A percentile compares a stretch with the other conserved stretches of the same genome.
Evolutionary conservation across 2,329 filamentous ascomycete genomes (phyloP).

Genomic region (Cladophialophora carrionii): DNA sequence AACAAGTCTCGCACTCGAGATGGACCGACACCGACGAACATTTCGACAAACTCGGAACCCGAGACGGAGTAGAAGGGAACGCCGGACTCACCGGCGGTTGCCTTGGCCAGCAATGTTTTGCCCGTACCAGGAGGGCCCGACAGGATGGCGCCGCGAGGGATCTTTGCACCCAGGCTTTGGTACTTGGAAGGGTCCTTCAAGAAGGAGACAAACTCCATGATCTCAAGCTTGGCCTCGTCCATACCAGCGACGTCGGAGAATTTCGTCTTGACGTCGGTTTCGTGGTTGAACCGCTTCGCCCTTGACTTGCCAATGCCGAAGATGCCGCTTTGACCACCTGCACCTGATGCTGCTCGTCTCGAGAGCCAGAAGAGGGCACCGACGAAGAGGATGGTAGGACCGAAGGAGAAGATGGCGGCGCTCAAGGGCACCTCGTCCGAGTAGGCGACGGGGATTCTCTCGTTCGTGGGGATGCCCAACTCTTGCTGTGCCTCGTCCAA

Average conservation of each 20-base stretch:
- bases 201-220: slow-evolving; percentile 99
- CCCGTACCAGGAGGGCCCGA: slow-evolving; percentile 97
- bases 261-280: slow-evolving; percentile 94
- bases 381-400: slow-evolving; percentile 83
- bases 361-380: slow-evolving; percentile 80
- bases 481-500: slow-evolving; percentile 87
- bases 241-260: slow-evolving; percentile 96
- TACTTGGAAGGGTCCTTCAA: slow-evolving; percentile 91
- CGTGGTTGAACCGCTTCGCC: slow-evolving; percentile 96
- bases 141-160: slow-evolving; percentile 92
- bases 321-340: slow-evolving; percentile 71
- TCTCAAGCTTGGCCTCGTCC: slow-evolving; percentile 97
- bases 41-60: slow-evolving; percentile 98
- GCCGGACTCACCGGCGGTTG: slow-evolving; percentile 92
- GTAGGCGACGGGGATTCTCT: slow-evolving; percentile 92
- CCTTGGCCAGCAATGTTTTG: slow-evolving; percentile 96
- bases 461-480: slow-evolving; percentile 79
- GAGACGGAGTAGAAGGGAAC: slow-evolving; percentile 99
- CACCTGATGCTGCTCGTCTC: slow-evolving; percentile 71
- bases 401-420: slow-evolving; percentile 77
- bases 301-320: slow-evolving; percentile 96
- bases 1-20: slow-evolving; percentile 95
- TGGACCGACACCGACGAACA: slow-evolving; percentile 98
- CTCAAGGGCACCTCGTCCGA: slow-evolving; percentile 72
- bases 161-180: slow-evolving; percentile 93